Conservation (phyloP, 192 early-diverging fungal genomes). For the Phycomyces nitens region DNA sequence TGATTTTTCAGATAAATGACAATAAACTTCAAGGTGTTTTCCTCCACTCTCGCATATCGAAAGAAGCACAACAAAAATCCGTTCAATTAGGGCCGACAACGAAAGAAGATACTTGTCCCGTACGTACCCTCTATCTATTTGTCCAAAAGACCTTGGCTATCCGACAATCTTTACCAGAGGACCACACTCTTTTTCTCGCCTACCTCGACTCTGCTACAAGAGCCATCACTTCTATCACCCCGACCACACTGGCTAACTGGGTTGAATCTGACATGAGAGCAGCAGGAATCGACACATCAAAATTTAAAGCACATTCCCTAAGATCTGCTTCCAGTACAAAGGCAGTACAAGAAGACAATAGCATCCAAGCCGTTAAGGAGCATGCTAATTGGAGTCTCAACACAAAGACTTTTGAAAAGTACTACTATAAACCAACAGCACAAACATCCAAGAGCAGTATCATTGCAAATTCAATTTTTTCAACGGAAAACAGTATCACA, state of each 20-base stretch:
- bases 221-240: not conserved
- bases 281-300: not conserved
- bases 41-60: not conserved
- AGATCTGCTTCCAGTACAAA: not conserved
- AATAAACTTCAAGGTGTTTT: not conserved
- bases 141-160: not conserved
- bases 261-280: not conserved
- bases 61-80: slow-evolving; percentile 7
- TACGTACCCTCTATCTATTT: not conserved
- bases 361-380: not conserved
- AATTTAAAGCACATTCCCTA: not conserved
- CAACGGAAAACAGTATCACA: slow-evolving; percentile 9
- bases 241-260: not conserved
- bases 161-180: not conserved
- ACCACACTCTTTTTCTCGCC: not conserved
- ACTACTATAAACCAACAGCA: slow-evolving; percentile 3
- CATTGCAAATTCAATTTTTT: slow-evolving; percentile 1
- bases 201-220: not conserved
- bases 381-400: slow-evolving; percentile 8
- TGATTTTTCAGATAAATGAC: not conserved
- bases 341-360: not conserved
- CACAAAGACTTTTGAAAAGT: not conserved
- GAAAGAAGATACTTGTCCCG: not conserved
- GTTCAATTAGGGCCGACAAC: too few species aligned
- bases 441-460: not conserved